A percentile compares a stretch with the other conserved stretches of the same genome.
These are phyloP conservation scores for Stachybotrys chartarum DNA, from an alignment of 2,329 filamentous ascomycete genomes.

Conservation along the genomic window DNA sequence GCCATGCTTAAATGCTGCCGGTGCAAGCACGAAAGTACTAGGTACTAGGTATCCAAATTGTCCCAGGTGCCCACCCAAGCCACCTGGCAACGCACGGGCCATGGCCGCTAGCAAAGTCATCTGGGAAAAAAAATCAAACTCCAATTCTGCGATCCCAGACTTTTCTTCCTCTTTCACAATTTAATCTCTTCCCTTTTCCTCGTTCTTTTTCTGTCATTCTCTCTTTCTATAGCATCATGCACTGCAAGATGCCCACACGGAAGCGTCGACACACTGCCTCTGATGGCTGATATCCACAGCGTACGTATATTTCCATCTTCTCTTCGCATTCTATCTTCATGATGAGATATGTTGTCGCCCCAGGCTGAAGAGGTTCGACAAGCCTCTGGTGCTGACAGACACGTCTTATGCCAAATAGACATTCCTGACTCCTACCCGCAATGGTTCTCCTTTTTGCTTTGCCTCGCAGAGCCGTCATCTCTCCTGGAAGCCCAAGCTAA, in stretches of 20 bases:
- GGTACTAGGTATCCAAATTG: neutral
- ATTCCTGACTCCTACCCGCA: slow-evolving; percentile 30
- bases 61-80: neutral
- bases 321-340: slow-evolving; percentile 15
- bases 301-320: neutral
- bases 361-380: slow-evolving; percentile 41
- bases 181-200: neutral
- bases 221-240: neutral
- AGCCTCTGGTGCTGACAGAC: slow-evolving; percentile 42
- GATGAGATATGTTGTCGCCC: slow-evolving; percentile 43
- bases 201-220: neutral
- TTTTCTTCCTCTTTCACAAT: too few species aligned
- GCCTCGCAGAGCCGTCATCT: neutral
- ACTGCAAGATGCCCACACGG: neutral
- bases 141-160: too few species aligned
- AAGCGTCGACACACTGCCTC: neutral
- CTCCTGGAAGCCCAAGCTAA: slow-evolving; percentile 11
- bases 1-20: neutral
- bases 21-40: too few species aligned
- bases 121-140: too few species aligned
- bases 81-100: neutral
- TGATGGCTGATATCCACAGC: neutral
- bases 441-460: slow-evolving; percentile 6
- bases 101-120: neutral
- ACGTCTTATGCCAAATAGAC: slow-evolving; percentile 53